Base-by-base conservation (phyloP, 108 stramenopile genomes). In the Schizochytrium sp. region DNA sequence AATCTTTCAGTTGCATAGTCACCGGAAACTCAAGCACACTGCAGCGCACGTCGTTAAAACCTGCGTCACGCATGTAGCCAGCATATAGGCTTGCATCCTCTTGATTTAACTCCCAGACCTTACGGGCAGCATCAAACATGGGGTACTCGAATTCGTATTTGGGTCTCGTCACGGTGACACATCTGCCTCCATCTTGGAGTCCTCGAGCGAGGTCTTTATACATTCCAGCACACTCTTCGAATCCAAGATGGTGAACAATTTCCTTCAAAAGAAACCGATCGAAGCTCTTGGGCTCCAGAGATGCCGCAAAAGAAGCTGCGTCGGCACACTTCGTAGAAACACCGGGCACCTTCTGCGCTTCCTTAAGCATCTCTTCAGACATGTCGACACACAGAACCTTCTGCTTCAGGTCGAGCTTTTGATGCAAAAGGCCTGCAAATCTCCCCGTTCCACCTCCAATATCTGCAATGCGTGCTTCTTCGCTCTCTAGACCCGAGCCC, bases 361-460 rank as follows among this genome's bases (percentile, higher is more conserved):
- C 41, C 42, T 42, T 28, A 41, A 72, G 72, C 72, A 72, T 72
- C 72, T 72, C 72, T 7, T 28, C 40, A 5, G 72, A 72, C n/a
- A 42, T 28, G 41, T 72, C 72, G 5, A 72, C 72, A 41, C 72
- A 72, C 28, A 15, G 28, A 12, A 42, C 72, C 5, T 41, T 8
- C 12, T 42, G 8, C 40, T 42, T 15, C 38, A 28, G 41, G 15
- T 15, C 72, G 5, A 72, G 72, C 7, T 42, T n/a, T 7, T 5
- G 12, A 41, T 72, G 72, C 72, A 72, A 72, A 28, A 72, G 72
- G 10, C n/a, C 40, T 41, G 72, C n/a, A 0, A 72, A 72, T 72
- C 72, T 72, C 10, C 72, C 72, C 40, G 72, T 72, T 7, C 72
- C 72, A 41, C 72, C 72, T 5, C 72, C 72, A 28, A 72, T 28